A percentile compares a stretch with the other conserved stretches of the same genome.
Conservation (phyloP, 1,284 basidiomycete species). For the Pholiota adiposa region DNA sequence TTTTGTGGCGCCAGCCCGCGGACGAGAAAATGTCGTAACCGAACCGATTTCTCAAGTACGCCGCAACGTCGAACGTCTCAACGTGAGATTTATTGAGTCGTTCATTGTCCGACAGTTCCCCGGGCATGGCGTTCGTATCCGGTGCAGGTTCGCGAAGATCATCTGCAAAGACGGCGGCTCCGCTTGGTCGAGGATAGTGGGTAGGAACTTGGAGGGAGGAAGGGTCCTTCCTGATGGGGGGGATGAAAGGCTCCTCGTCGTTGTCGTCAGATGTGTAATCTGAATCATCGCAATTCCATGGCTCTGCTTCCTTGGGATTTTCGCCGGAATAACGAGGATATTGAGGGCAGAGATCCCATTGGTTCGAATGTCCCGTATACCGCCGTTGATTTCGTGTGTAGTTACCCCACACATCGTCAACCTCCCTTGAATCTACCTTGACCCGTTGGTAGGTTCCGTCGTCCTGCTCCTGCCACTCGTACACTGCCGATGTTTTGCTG, state of each 20-base stretch:
- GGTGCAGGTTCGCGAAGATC: not conserved
- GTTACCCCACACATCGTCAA: not conserved
- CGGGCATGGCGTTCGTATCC: not conserved
- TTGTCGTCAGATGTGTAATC: not conserved
- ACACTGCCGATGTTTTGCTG: not conserved
- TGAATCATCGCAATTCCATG: not conserved
- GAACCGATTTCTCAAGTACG: not conserved
- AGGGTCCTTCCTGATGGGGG: not conserved
- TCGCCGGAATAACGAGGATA: not conserved
- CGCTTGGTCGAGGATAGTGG: not conserved
- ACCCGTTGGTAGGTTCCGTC: not conserved
- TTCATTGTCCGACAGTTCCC: not conserved
- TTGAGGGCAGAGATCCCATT: conserved; percentile 1
- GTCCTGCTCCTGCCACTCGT: not conserved
- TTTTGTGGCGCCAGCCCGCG: not conserved
- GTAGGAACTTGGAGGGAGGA: not conserved
- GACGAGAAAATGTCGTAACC: not conserved
- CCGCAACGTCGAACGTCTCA: not conserved
- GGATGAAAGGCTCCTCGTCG: not conserved
- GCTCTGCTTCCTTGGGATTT: not conserved
- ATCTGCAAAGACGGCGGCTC: not conserved
- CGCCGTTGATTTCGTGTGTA: not conserved
- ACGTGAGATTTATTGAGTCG: not conserved
- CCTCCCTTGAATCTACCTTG: not conserved
- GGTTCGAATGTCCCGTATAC: not conserved